These are phyloP conservation scores for Podaxis pistillaris DNA, from an alignment of 768 basidiomycete species.

Conservation along the genomic window DNA sequence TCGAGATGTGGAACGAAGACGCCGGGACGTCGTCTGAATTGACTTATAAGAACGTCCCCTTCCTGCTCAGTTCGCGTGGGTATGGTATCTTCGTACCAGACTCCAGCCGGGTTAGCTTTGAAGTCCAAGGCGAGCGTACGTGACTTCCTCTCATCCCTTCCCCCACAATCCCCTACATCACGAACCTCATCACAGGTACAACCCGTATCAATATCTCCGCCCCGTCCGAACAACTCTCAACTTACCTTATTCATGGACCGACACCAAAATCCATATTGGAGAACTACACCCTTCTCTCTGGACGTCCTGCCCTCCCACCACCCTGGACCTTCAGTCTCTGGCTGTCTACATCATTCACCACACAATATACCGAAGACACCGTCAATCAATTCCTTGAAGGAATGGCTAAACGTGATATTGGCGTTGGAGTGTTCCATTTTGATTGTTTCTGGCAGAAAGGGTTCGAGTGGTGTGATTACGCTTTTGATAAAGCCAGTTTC, in stretches of 20 bases:
- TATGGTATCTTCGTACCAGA: constrained; percentile 48
- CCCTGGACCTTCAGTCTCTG: constrained; percentile 50
- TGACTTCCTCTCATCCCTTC: constrained; percentile 15
- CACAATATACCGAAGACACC: constrained; percentile 41
- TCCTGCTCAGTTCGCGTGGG: constrained; percentile 37
- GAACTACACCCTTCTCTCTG: constrained; percentile 35
- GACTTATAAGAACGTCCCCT: constrained; percentile 36
- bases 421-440: constrained; percentile 44
- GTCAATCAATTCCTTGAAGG: constrained; percentile 43
- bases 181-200: constrained; percentile 21
- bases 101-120: constrained; percentile 45
- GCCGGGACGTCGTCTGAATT: constrained; percentile 39
- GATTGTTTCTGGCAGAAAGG: constrained; percentile 44
- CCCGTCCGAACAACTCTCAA: constrained; percentile 36
- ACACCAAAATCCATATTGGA: constrained; percentile 28
- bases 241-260: constrained; percentile 41
- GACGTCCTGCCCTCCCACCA: constrained; percentile 43
- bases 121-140: constrained; percentile 41
- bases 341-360: constrained; percentile 48
- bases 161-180: constrained; percentile 14
- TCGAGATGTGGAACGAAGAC: constrained; percentile 47
- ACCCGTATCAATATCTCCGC: constrained; percentile 34
- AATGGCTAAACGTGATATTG: constrained; percentile 37
- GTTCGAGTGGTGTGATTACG: constrained; percentile 40
- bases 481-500: constrained; percentile 45